Evolutionary conservation across 805 yeast species (phyloP), one percentile per base, ranked within the genome.

Genomic region (Candida coquimbonensis): DNA sequence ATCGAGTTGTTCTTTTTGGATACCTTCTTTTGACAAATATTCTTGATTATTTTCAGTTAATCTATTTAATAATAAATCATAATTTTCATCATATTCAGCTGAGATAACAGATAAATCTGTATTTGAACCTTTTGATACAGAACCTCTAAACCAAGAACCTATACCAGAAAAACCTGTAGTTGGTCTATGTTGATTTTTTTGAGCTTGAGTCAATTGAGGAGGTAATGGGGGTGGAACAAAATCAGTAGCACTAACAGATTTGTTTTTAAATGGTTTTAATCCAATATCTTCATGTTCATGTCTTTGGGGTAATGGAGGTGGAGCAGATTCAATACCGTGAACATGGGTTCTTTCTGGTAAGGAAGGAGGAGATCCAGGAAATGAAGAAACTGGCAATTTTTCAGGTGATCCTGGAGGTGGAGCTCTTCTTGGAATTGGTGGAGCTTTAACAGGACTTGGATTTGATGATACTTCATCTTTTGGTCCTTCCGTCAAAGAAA

Each of bases 31-130:
- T 9, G 72, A 60, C 27, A 68, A 67, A 40, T 78, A 72, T 34
- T 73, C 78, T 44, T 70, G 70, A 46, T 73, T 70, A 41, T 83
- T 77, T 41, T 77, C 80, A 50, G 74, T 73, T 42, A 75, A 74
- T 49, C 87, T 74, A 40, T 80, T 73, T 40, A 80, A 72, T 34
- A 87, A 68, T 49, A 87, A 68, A 57, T 78, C 84, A 50, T 78
- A 73, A 47, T 75, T 74, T 35, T 74, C 70, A 48, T 64, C 44
- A 63, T 56, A 51, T 2, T 50, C 55, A 9, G 51, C 38, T 9
- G 43, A 64, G 40, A 43, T 55, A 31, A 53, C 56, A 9, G 55
- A 50, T 2, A 48, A 14, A 6, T 38, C 40, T 7, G 60, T 53
- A 2, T 21, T 42, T 12, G 54, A 44, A 5, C 46, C 38, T n/a